Evolutionary conservation across 129 eudicot genomes (phyloP), one percentile per base, ranked within the genome.

Genomic region (Apium graveolens): DNA sequence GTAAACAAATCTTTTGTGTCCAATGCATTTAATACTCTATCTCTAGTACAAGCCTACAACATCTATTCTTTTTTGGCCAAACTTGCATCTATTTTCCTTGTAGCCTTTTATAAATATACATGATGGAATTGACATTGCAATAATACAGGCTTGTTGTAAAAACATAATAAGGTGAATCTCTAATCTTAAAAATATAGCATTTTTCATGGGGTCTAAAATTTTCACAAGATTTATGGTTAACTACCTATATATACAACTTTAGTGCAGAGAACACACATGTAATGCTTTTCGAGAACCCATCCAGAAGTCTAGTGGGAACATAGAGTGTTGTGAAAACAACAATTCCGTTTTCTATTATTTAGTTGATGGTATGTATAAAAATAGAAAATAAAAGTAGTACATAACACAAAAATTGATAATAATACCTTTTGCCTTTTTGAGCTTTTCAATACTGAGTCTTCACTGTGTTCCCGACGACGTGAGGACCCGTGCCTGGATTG

Each of bases 371-470:
- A 4, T 17, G 2, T 31, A 12, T 24, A n/a, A 45, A 44, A 10
- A 71, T 17, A 62, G 26, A 76, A 66, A n/a, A n/a, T n/a, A 26
- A 45, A 60, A 43, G 44, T n/a, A 18, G 45, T 42, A 55, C 26
- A 11, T 60, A n/a, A 9, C 27, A 60, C 3, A 60, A n/a, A 57
- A 57, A n/a, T n/a, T 21, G 34, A 72, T 37, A 9, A 43, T 77
- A 55, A 60, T 80, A 90, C 96, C 92, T 84, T 91, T 78, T 73
- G 94, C 42, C 97, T 87, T 79, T 91, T 91, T 38, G 97, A 66
- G 68, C 81, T 66, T 24, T 89, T 81, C 41, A 87, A 74, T 6
- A 80, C 75, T 49, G 69, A 55, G 71, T 69, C 86, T 32, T 78
- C 82, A 21, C 80, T 65, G 39, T 78, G 81, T 32, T 78, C 82